Base-by-base conservation (phyloP, 768 basidiomycete species). In the Xanthoconium stramineum region DNA sequence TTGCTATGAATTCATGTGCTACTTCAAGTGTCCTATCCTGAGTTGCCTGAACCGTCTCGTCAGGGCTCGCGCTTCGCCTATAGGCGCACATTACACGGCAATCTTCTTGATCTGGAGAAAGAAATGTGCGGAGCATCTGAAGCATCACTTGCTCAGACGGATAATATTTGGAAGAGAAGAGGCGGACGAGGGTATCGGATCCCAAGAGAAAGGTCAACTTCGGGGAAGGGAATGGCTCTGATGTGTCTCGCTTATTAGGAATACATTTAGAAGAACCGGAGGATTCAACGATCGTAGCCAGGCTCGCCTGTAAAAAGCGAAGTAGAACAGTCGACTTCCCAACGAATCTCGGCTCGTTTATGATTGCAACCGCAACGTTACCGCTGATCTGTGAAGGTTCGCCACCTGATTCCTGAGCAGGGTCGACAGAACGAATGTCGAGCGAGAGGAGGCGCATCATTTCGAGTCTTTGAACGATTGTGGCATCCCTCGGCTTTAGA, bases 281-380 rank as follows among this genome's bases (percentile, higher is more conserved):
- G 35, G 47, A 28, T 36, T 28, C 38, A 45, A 43, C 33, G 33
- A 65, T 2, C 11, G 60, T 29, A 20, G 61, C 54, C 7, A 70
- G 28, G 51, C 63, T 63, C 36, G 60, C 60, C 43, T 62, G 70
- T 39, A 91, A 76, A 64, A 80, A 86, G 8, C 65, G 63, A 47
- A 77, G 80, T 30, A 96, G 72, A 40, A 76, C 72, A 12, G 69
- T 70, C 14, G 89, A 86, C 73, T 98, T 98, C 17, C 85, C 83
- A 28, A 90, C 88, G 69, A 98, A 97, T 0, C 87, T 91, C 12
- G 94, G 92, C 64, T 93, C 91, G 68, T 94, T 83, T 57, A 92
- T 83, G 61, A 94, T 80, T 9, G 82, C 95, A 8, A 96, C 80
- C 0, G 91, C 93, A 36, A 89, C 76, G 55, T 88, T 87, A 7